Base-by-base conservation (phyloP, 352 stramenopile species). In the Blastocystis sp. region DNA sequence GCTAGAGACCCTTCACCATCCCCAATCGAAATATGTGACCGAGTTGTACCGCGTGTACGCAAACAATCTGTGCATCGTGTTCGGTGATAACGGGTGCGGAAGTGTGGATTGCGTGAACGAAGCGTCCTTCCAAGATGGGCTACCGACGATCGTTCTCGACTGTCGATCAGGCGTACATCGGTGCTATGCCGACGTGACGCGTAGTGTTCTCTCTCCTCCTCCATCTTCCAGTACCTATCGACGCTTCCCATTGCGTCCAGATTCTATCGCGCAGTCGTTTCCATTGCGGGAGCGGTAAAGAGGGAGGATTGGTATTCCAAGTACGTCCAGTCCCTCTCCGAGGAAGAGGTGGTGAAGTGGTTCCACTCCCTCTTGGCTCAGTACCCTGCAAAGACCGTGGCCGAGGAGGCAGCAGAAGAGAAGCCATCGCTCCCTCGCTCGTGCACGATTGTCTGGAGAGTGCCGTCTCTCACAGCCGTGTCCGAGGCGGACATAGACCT, bases 11-110 rank as follows among this genome's bases (percentile, higher is more conserved):
- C 26, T 65, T 65, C 35, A 81, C 37, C 71, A 81, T 63, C 71
- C 71, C 12, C 71, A 81, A 67, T 81, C 37, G 12, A 81, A 81
- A 63, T 81, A 81, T 63, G 35, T 81, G 9, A 66, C 71, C 35
- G 71, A 81, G 71, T 21, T 81, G 33, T 59, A 66, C 59, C 26
- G 39, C 29, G 39, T 66, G 6, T 81, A 33, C 35, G 21, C 45
- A 31, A 16, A 66, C 35, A 62, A 81, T 66, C 21, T 45, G 4
- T 63, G 50, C 26, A 61, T 81, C 26, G 71, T 81, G 29, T 67
- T 81, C 62, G 71, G 71, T 16, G 71, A 81, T 81, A 26, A 45
- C 31, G 71, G 71, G 24, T 81, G 71, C 66, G 71, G 71, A 31
- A 33, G 39, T 35, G 41, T 81, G 31, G 71, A 81, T 63, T 81